Evolutionary conservation across 2,329 filamentous ascomycete species (phyloP).

Genomic region (Botrytis fragariae): DNA sequence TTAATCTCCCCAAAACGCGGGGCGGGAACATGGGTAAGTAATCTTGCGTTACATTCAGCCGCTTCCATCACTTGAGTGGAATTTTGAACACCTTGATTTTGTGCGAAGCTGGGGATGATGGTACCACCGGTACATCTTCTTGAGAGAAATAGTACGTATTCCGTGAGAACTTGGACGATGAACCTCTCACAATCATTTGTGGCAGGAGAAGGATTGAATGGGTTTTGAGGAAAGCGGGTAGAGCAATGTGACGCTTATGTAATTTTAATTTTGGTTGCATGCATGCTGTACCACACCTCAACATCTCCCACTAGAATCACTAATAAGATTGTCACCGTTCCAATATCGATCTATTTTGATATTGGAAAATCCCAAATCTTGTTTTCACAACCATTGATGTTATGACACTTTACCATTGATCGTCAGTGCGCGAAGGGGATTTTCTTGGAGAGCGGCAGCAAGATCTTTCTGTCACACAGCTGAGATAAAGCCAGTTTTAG

Average conservation of each 20-base stretch:
- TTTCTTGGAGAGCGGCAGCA: background rate
- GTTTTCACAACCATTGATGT: background rate
- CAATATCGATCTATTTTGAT: background rate
- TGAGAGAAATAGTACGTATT: too few relatives aligned
- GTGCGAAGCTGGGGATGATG: background rate
- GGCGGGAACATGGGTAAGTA: background rate
- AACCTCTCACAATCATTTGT: too few relatives aligned
- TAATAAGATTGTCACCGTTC: background rate
- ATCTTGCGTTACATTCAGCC: background rate
- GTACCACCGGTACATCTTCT: too few relatives aligned
- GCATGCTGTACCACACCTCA: background rate
- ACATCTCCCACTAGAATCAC: background rate
- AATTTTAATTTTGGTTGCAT: background rate
- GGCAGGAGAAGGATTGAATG: background rate
- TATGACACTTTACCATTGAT: background rate
- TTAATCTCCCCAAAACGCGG: background rate
- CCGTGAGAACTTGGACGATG: background rate
- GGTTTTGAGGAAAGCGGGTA: background rate
- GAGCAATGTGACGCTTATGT: background rate
- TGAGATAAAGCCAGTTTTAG: background rate
- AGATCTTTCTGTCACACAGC: background rate
- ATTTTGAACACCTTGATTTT: background rate
- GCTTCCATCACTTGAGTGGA: background rate
- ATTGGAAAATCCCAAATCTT: background rate
- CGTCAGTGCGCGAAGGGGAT: background rate